A percentile compares a stretch with the other conserved stretches of the same genome.
Conservation (phyloP, 2,329 filamentous ascomycete species). For the Periglandula ipomoeae region DNA sequence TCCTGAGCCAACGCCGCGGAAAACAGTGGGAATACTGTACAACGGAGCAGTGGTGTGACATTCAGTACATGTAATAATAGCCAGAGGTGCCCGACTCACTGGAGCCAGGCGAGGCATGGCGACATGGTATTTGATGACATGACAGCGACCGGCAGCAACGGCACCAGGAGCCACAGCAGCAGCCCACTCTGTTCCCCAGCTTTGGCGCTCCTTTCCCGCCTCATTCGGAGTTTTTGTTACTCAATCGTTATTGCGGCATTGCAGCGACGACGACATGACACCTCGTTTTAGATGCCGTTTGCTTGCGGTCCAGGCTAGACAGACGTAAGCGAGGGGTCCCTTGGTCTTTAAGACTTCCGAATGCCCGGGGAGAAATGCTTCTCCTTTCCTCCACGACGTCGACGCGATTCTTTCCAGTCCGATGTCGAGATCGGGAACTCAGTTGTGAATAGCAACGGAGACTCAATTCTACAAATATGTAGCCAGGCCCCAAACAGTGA, state of each 20-base stretch:
- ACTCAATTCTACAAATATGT: background rate
- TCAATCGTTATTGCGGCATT: constrained; percentile 10
- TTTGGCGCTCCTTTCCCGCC: constrained; percentile 1
- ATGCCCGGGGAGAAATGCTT: too few species aligned
- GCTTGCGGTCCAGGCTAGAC: background rate
- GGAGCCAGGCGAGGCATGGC: too few species aligned
- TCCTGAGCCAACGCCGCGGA: constrained; percentile 5
- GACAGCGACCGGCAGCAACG: background rate
- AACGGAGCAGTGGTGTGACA: too few species aligned
- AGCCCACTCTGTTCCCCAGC: background rate
- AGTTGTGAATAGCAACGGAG: background rate
- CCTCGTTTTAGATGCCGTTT: background rate
- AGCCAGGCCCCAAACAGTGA: background rate
- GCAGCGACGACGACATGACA: background rate
- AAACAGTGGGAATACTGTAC: too few species aligned
- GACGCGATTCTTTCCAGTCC: too few species aligned
- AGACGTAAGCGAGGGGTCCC: background rate
- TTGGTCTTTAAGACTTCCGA: background rate
- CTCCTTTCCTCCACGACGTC: too few species aligned
- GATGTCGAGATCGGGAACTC: too few species aligned
- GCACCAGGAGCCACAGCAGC: too few species aligned
- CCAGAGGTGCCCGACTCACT: too few species aligned
- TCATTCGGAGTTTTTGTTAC: constrained; percentile 17
- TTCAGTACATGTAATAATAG: too few species aligned
- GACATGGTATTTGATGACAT: too few species aligned